Base-by-base conservation (phyloP, 108 stramenopile genomes). In the Parietichytrium sp. region DNA sequence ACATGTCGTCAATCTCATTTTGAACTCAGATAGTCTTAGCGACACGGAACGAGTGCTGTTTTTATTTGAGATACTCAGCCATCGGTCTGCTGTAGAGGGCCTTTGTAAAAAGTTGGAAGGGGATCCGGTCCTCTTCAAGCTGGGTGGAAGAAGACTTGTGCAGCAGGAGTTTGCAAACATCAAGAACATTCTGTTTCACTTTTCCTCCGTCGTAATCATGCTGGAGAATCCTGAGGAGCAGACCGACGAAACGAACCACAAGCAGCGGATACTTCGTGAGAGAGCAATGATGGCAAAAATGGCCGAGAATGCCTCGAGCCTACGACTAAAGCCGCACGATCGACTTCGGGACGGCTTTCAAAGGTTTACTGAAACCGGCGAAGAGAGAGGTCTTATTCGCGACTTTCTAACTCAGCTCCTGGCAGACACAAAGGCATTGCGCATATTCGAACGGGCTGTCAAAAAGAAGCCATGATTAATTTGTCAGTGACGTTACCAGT, bases 271-370 rank as follows among this genome's bases (percentile, higher is more conserved):
- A 47, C 36, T 45, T n/a, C 61, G 61, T 10, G 61, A 72, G 15
- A 16, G 23, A 2, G 61, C 36, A 42, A 72, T 72, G 6, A 33
- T 72, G 8, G 61, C 20, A 27, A 33, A 25, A 6, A 1, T 72
- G 15, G 61, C 61, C 12, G 6, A 1, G 29, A 25, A n/a, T 8
- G 61, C 20, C 33, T 72, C 61, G 61, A 72, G 20, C 20, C 61
- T 72, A 6, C 61, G 61, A 13, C 20, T 72, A 6, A 12, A 15
- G 13, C 61, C 61, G 6, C 61, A 72, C 45, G 61, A 72, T 2
- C 33, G 61, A 33, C 33, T 72, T n/a, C 61, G 61, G 8, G 61
- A 72, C 45, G 61, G 61, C 42, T 72, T 72, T 1, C 61, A 72
- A 42, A 33, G 61, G 38, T 72, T 45, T 27, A 42, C 45, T 20